Evolutionary conservation across 768 basidiomycete species (phyloP), one percentile per base, ranked within the genome.

Genomic region (Leccinum truebloodii): DNA sequence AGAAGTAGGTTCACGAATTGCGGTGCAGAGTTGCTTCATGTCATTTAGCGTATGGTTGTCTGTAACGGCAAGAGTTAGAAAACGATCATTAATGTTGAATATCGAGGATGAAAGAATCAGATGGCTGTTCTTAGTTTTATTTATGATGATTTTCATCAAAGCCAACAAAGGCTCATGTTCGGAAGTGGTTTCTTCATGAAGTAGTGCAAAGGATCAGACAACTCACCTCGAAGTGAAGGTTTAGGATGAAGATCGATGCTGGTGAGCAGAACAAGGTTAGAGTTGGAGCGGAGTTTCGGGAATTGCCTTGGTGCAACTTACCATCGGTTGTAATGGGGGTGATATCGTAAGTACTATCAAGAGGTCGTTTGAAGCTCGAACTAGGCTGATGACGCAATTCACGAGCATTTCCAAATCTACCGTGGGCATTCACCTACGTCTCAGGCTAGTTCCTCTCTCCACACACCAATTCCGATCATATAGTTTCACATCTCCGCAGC

Each of bases 41-140:
- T 24, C 28, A 24, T 46, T 16, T 32, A 34, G 32, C 32, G 32
- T 4, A 34, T 32, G 24, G 24, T 24, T 24, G 3, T 24, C 24
- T 69, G 54, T 30, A 30, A 57, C 28, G 18, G 7, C 14, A 54
- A 59, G 13, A 14, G 50, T 72, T 51, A 71, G 69, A 24, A 58
- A 58, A 60, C 22, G n/a, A 20, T 51, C 22, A 16, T 20, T 3
- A 49, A 20, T 3, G 26, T 12, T 44, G 18, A 50, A 52, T 30
- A 32, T 20, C 1, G 51, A 52, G 37, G 10, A 57, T 6, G 5
- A 41, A 61, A 59, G 35, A 51, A 66, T 72, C 71, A 72, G 71
- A 73, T 72, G 71, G 71, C 71, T 71, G 71, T 72, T 72, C 71
- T 72, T 72, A 72, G 73, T 72, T n/a, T 41, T 20, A 9, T 68